A percentile compares a stretch with the other conserved stretches of the same genome.
Evolutionary conservation across 352 stramenopile genomes (phyloP).

Genomic region (Phytophthora ramorum): DNA sequence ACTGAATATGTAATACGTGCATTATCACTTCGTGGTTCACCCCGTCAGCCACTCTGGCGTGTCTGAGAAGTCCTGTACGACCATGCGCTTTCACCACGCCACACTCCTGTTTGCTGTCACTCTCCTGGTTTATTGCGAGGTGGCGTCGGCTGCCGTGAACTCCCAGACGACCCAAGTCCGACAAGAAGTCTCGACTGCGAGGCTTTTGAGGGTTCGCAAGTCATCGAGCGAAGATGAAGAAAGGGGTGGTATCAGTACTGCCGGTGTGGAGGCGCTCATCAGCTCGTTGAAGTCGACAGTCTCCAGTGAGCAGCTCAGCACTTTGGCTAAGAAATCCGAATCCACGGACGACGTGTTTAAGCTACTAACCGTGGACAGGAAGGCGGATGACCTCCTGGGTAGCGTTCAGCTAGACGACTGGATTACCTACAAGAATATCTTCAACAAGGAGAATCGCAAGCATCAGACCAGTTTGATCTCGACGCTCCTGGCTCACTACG

Average conservation of each 20-base stretch:
- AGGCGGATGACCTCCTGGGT: background rate
- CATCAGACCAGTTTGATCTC: background rate
- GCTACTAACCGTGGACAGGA: background rate
- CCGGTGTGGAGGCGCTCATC: background rate
- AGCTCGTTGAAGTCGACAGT: background rate
- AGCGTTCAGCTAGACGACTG: background rate
- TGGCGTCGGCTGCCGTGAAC: background rate
- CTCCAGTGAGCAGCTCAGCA: background rate
- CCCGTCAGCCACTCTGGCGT: no score
- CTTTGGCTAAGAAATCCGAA: background rate
- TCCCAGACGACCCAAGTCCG: background rate
- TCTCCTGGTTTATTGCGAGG: background rate
- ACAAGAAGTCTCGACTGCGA: background rate
- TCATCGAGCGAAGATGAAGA: background rate
- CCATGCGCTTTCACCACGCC: background rate
- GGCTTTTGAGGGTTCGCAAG: background rate
- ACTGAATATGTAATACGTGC: no score
- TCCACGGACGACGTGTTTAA: background rate
- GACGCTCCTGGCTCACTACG: background rate
- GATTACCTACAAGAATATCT: background rate
- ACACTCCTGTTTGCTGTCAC: background rate
- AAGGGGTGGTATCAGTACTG: background rate
- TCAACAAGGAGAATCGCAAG: slow-evolving; percentile 1
- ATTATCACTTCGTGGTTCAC: no score
- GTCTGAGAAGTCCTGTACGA: no score